These are phyloP conservation scores for Tylopilus sp. DNA, from an alignment of 768 basidiomycete species.

Conservation along the genomic window DNA sequence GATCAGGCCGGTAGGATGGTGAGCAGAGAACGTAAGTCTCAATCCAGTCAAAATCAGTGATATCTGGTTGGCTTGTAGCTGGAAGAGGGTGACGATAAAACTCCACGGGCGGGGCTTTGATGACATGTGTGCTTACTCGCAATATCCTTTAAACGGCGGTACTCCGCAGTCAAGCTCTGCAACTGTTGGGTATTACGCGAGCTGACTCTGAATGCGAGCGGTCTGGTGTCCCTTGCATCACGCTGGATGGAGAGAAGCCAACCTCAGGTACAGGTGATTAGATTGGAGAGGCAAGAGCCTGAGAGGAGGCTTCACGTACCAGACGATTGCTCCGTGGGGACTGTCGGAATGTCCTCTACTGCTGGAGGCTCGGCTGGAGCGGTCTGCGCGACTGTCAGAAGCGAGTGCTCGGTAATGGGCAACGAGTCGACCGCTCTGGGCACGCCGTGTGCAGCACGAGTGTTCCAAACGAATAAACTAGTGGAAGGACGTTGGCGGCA, in stretches of 20 bases:
- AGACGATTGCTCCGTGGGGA: conserved; percentile 33
- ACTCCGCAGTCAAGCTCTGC: conserved; percentile 48
- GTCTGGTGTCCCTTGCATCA: conserved; percentile 37
- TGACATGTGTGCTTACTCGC: conserved; percentile 45
- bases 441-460: neutral
- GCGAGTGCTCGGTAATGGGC: conserved; percentile 55
- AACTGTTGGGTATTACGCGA: conserved; percentile 44
- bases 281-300: neutral
- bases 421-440: conserved; percentile 20
- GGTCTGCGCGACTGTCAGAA: conserved; percentile 56
- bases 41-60: conserved; percentile 20
- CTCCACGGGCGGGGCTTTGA: neutral
- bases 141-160: conserved; percentile 51
- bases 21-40: conserved; percentile 9
- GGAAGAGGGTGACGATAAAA: conserved; percentile 1
- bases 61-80: conserved; percentile 7
- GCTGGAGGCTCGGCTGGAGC: conserved; percentile 36
- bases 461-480: conserved; percentile 21
- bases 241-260: conserved; percentile 50
- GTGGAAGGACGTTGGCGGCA: conserved; percentile 1
- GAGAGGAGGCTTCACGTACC: conserved; percentile 32
- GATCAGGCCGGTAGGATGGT: conserved; percentile 35
- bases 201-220: conserved; percentile 43
- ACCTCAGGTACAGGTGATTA: conserved; percentile 34
- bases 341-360: conserved; percentile 18